Evolutionary conservation across 306 rosid species (phyloP).

Genomic region (Vachellia pachyceras): DNA sequence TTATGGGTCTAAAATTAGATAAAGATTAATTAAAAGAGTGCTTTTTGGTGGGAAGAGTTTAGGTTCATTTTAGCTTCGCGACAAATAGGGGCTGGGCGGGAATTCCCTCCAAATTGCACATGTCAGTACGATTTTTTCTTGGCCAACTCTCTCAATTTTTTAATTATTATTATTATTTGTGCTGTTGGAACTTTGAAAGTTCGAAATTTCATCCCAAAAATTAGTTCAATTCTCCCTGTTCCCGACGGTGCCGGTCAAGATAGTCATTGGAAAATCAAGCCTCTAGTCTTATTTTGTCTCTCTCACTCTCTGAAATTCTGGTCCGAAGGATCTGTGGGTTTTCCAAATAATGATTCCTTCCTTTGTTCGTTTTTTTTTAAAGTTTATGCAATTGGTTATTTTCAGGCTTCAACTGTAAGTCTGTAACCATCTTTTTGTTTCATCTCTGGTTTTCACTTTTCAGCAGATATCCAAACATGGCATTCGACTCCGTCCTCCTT

Average conservation of each 20-base stretch:
- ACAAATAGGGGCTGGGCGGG: constrained; percentile 48
- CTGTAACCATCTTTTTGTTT: neutral
- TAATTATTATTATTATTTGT: neutral
- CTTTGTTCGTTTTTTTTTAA: too few relatives aligned
- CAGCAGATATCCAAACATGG: neutral
- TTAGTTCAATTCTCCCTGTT: neutral
- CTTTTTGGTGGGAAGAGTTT: constrained; percentile 2
- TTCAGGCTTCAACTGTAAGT: neutral
- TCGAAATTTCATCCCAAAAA: constrained; percentile 30
- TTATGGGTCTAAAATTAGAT: neutral
- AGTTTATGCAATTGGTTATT: neutral
- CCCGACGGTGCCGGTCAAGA: constrained; percentile 35
- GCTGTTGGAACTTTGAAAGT: neutral
- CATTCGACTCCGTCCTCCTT: constrained; percentile 7
- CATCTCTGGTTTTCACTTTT: constrained; percentile 23
- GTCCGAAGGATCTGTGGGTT: constrained; percentile 39
- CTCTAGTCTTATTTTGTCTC: neutral
- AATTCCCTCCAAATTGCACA: constrained; percentile 34
- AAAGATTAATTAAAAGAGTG: neutral
- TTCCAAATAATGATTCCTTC: neutral
- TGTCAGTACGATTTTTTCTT: constrained; percentile 15
- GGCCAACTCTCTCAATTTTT: neutral
- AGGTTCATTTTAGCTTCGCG: too few relatives aligned
- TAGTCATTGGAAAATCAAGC: constrained; percentile 6
- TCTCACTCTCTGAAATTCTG: constrained; percentile 3